Conservation (phyloP, 768 basidiomycete genomes). For the Sporobolomyces phaffii region DNA sequence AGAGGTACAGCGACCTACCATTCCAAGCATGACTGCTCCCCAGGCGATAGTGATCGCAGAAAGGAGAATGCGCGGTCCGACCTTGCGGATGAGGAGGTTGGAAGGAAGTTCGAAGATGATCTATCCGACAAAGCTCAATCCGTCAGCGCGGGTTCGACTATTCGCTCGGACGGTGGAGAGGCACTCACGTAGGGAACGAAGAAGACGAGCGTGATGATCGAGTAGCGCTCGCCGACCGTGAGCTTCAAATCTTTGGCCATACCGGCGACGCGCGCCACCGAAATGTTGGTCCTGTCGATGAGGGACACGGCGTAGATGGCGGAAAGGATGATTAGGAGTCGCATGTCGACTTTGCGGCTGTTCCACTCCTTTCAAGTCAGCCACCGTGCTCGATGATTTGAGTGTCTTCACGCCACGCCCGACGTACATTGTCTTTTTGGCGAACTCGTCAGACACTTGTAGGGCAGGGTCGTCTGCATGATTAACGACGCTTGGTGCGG, state of each 20-base stretch:
- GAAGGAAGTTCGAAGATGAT: slow-evolving; percentile 41
- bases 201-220: slow-evolving; percentile 21
- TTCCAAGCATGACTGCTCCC: slow-evolving; percentile 41
- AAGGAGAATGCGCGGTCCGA: slow-evolving; percentile 36
- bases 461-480: not conserved
- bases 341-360: slow-evolving; percentile 31
- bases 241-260: slow-evolving; percentile 31
- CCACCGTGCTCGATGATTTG: not conserved
- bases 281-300: slow-evolving; percentile 36
- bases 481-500: not conserved
- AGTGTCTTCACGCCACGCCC: not conserved
- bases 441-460: not conserved
- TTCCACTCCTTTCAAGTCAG: not conserved
- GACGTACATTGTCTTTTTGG: slow-evolving; percentile 5
- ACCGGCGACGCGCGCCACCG: slow-evolving; percentile 15
- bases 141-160: not conserved
- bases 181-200: not conserved
- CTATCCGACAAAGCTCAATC: slow-evolving; percentile 25
- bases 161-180: not conserved
- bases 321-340: slow-evolving; percentile 22
- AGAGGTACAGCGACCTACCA: no score
- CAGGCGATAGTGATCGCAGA: slow-evolving; percentile 32
- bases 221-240: slow-evolving; percentile 44
- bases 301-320: slow-evolving; percentile 31
- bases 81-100: slow-evolving; percentile 42